Conservation (phyloP, 169 alveolate species). For the Babesia ovis region DNA sequence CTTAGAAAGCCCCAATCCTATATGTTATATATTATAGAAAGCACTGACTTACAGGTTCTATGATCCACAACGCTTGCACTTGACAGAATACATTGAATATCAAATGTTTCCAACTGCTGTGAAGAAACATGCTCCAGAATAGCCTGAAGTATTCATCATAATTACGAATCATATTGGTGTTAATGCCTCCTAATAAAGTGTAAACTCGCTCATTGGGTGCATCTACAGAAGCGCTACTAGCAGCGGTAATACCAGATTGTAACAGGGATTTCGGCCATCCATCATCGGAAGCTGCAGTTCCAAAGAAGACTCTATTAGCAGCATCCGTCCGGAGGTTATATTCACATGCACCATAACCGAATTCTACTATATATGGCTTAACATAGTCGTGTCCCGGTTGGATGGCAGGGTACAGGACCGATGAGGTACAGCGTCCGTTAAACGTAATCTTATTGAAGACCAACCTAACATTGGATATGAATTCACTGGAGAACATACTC, state of each 20-base stretch:
- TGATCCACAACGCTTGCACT: conserved; percentile 81
- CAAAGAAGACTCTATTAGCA: conserved; percentile 66
- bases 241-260: neutral
- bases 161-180: conserved; percentile 77
- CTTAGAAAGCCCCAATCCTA: conserved; percentile 88
- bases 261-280: conserved; percentile 75
- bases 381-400: conserved; percentile 27
- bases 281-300: conserved; percentile 67
- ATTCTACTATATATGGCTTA: conserved; percentile 68
- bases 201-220: conserved; percentile 71
- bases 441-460: conserved; percentile 76
- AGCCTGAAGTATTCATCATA: conserved; percentile 82
- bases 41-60: conserved; percentile 80
- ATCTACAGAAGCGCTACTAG: conserved; percentile 63
- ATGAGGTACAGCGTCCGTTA: conserved; percentile 80
- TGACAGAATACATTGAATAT: conserved; percentile 81
- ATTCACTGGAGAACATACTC: conserved; percentile 23
- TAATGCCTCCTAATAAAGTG: conserved; percentile 72
- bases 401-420: conserved; percentile 71
- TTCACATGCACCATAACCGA: conserved; percentile 85
- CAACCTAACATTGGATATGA: conserved; percentile 21
- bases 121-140: conserved; percentile 85
- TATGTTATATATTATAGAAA: neutral
- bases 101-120: conserved; percentile 84
- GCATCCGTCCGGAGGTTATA: conserved; percentile 70